A percentile compares a stretch with the other conserved stretches of the same genome.
phyloP scores from a whole-genome alignment of 1,284 basidiomycete species.

The Cryptococcus jaspeensis region DNA sequence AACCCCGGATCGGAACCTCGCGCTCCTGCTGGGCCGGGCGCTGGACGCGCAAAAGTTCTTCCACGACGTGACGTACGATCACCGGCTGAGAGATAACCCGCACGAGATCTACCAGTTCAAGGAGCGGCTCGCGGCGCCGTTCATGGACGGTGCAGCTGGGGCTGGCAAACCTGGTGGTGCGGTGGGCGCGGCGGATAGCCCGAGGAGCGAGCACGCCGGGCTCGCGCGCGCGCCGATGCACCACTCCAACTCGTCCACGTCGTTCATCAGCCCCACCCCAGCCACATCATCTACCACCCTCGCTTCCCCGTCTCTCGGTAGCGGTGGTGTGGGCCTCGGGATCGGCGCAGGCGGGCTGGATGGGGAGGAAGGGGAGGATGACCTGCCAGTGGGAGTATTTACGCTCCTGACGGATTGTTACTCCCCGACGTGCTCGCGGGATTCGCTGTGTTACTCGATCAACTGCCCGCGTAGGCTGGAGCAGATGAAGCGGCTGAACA shows the following conservation, averaged over 20 bases:
- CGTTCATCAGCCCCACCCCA: slow-evolving; percentile 2
- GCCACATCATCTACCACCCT: slow-evolving; percentile 36
- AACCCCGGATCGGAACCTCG: slow-evolving; percentile 94
- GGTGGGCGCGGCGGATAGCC: slow-evolving; percentile 15
- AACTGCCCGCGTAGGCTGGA: slow-evolving; percentile 92
- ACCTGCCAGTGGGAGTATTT: slow-evolving; percentile 91
- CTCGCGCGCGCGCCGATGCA: slow-evolving; percentile 20
- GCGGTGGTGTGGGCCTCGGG: slow-evolving; percentile 8
- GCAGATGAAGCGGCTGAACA: slow-evolving; percentile 84
- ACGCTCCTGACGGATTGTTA: slow-evolving; percentile 97
- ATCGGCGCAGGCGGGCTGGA: slow-evolving; percentile 54
- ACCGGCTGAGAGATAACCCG: slow-evolving; percentile 84
- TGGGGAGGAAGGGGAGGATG: slow-evolving; percentile 39
- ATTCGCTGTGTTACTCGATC: slow-evolving; percentile 92
- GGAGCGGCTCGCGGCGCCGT: slow-evolving; percentile 48
- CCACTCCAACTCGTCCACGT: slow-evolving; percentile 27
- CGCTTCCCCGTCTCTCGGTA: slow-evolving; percentile 7
- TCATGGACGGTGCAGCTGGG: slow-evolving; percentile 28
- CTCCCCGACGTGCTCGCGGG: slow-evolving; percentile 92
- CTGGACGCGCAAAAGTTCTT: slow-evolving; percentile 99
- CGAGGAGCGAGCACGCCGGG: slow-evolving; percentile 28
- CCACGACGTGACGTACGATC: slow-evolving; percentile 98
- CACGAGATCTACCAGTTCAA: slow-evolving; percentile 91
- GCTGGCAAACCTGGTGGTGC: slow-evolving; percentile 22
- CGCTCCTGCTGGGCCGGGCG: slow-evolving; percentile 87